phyloP scores from a whole-genome alignment of 2,329 filamentous ascomycete genomes.

The Grosmannia clavigera region DNA sequence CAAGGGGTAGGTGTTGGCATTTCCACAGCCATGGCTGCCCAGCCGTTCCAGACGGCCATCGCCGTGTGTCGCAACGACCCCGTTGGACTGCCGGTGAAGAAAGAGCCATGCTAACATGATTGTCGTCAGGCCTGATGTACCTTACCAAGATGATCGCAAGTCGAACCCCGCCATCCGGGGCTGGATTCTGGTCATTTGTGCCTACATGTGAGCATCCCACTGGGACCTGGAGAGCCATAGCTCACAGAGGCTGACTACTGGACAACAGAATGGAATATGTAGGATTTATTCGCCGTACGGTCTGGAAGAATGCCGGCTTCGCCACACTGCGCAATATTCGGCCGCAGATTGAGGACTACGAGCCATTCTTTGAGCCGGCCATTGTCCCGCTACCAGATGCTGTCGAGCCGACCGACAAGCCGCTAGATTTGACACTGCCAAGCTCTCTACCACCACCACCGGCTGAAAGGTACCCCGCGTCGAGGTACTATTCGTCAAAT shows the following conservation, averaged over 20 bases:
- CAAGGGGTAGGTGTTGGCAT: constrained; percentile 18
- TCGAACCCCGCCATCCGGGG: constrained; percentile 48
- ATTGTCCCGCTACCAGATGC: constrained; percentile 25
- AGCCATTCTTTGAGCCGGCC: constrained; percentile 33
- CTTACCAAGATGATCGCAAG: constrained; percentile 32
- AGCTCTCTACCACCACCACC: constrained; percentile 1
- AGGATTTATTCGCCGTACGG: constrained; percentile 36
- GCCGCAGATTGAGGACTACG: constrained; percentile 36
- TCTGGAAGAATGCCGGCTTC: constrained; percentile 57
- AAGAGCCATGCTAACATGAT: not conserved
- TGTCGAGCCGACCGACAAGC: constrained; percentile 27
- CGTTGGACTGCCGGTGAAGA: not conserved
- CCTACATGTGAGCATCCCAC: constrained; percentile 34
- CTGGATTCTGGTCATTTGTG: constrained; percentile 36
- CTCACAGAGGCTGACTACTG: not conserved
- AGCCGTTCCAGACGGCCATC: not conserved
- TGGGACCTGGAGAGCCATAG: not conserved
- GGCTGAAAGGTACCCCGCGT: constrained; percentile 19
- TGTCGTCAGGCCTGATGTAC: constrained; percentile 21
- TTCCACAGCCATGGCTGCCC: not conserved
- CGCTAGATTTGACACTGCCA: constrained; percentile 8
- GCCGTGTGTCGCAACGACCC: not conserved
- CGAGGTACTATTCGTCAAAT: constrained; percentile 31
- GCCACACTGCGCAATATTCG: constrained; percentile 39
- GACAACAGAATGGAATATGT: constrained; percentile 38